phyloP scores from a whole-genome alignment of 2,329 filamentous ascomycete species.

The Capronia americana region DNA sequence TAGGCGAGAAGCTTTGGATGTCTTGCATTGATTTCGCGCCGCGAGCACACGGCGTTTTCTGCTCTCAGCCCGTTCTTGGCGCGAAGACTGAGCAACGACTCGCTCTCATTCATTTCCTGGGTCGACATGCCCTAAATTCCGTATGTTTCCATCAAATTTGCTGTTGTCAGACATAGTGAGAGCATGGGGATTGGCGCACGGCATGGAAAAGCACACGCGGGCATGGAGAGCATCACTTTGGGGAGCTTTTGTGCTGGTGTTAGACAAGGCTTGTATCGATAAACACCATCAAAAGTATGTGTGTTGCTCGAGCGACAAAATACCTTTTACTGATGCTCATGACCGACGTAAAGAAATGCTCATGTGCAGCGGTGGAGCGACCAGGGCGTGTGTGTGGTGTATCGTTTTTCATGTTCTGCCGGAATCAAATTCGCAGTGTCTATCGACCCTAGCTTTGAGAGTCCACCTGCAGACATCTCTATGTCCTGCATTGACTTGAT shows the following conservation, averaged over 20 bases:
- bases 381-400: not conserved
- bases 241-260: not conserved
- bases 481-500: not conserved
- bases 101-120: not conserved
- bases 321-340: not conserved
- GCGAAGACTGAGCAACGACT: not conserved
- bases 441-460: not conserved
- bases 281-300: not conserved
- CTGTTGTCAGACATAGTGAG: not conserved
- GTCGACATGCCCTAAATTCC: not conserved
- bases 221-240: not conserved
- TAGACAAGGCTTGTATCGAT: not conserved
- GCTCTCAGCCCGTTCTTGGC: not conserved
- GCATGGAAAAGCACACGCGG: not conserved
- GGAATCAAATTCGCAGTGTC: not conserved
- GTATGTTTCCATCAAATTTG: not conserved
- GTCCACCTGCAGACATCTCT: not conserved
- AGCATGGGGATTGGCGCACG: not conserved
- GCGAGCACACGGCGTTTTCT: not conserved
- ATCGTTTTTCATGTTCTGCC: not conserved
- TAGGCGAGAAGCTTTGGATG: conserved; percentile 35
- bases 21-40: conserved; percentile 41
- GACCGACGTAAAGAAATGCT: not conserved
- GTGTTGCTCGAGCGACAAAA: not conserved
- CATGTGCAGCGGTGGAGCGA: not conserved